A percentile compares a stretch with the other conserved stretches of the same genome.
Evolutionary conservation across 495 filamentous ascomycete genomes (phyloP).

Genomic region (Aspergillus nidulans): DNA sequence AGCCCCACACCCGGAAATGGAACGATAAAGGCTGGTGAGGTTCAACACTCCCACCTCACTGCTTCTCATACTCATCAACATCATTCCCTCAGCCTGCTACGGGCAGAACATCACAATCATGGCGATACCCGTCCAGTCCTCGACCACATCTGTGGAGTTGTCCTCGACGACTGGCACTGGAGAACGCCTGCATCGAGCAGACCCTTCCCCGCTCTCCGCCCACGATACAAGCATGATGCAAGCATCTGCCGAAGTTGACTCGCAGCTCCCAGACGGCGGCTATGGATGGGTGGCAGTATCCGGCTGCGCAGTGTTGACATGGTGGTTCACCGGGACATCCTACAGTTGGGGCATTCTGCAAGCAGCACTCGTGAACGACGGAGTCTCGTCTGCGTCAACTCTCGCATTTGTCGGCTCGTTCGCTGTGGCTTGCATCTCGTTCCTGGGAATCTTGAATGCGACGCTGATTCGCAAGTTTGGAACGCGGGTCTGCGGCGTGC

Average conservation of each 20-base stretch:
- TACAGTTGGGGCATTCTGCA: conserved; percentile 58
- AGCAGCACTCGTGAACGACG: conserved; percentile 45
- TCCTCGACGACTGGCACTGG: not conserved
- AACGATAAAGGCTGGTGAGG: not conserved
- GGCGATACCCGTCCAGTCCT: not conserved
- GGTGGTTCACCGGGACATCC: conserved; percentile 50
- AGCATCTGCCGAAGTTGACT: conserved; percentile 45
- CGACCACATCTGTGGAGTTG: not conserved
- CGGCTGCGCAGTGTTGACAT: conserved; percentile 47
- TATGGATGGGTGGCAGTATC: conserved; percentile 56
- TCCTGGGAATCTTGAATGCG: conserved; percentile 46
- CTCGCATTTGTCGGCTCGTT: conserved; percentile 56
- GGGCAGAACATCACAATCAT: not conserved
- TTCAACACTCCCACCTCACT: not conserved
- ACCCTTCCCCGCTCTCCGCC: not conserved
- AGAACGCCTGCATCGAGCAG: not conserved
- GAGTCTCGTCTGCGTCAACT: conserved; percentile 42
- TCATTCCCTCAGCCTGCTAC: too few relatives aligned
- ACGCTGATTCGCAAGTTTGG: conserved; percentile 48
- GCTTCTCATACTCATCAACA: too few relatives aligned
- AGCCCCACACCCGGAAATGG: not conserved
- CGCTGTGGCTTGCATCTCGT: conserved; percentile 41
- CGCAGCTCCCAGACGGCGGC: conserved; percentile 52
- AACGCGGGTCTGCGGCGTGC: conserved; percentile 35
- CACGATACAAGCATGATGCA: conserved; percentile 37